phyloP scores from a whole-genome alignment of 108 stramenopile genomes.

The Parietichytrium sp. region DNA sequence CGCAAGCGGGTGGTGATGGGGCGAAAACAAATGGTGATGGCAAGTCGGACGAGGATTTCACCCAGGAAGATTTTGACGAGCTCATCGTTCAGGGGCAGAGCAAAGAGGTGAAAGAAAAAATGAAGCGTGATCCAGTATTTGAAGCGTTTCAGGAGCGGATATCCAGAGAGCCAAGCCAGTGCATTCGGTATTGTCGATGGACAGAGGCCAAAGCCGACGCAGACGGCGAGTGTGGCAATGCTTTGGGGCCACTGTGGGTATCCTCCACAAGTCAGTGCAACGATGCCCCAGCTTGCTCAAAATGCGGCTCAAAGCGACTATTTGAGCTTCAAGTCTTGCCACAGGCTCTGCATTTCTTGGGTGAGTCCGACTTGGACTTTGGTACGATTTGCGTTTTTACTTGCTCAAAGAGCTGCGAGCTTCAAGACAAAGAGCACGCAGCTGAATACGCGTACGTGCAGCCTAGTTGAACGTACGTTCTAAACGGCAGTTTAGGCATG shows the following conservation, averaged over 20 bases:
- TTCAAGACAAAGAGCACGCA: too few relatives aligned
- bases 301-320: not conserved
- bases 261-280: not conserved
- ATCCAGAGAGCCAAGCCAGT: not conserved
- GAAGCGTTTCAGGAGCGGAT: constrained; percentile 24
- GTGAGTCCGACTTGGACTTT: constrained; percentile 17
- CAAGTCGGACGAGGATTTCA: not conserved
- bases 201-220: not conserved
- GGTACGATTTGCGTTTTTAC: constrained; percentile 25
- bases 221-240: too few relatives aligned
- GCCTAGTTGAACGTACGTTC: too few relatives aligned
- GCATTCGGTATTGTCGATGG: constrained; percentile 34
- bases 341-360: constrained; percentile 11
- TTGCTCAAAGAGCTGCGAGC: not conserved
- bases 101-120: not conserved
- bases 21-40: not conserved
- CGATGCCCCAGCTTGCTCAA: not conserved
- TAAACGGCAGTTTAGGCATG: too few relatives aligned
- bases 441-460: too few relatives aligned
- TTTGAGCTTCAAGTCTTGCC: constrained; percentile 20
- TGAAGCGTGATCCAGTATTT: not conserved
- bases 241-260: not conserved
- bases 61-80: not conserved
- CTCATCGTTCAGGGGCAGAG: not conserved
- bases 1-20: not conserved